These are phyloP conservation scores for Coniochaeta prunicola DNA, from an alignment of 2,329 filamentous ascomycete genomes.

Conservation along the genomic window DNA sequence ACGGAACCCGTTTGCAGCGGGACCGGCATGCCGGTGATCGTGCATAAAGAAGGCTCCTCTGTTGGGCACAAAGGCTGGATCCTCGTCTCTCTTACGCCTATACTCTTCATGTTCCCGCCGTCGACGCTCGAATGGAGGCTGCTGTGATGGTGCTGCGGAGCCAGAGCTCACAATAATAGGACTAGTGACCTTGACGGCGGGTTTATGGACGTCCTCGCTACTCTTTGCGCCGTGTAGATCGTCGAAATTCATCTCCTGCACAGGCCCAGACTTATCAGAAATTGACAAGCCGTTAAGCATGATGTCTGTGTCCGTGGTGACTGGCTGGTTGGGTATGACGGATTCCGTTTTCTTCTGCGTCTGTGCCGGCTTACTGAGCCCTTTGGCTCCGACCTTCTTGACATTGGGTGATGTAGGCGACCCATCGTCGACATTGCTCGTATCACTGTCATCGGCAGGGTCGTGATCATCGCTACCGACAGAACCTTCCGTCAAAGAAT, in stretches of 20 bases:
- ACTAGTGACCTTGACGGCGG: constrained; percentile 33
- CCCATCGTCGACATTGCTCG: constrained; percentile 52
- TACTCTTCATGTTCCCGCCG: constrained; percentile 88
- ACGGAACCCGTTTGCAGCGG: constrained; percentile 69
- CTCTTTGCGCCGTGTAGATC: constrained; percentile 21
- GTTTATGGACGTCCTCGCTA: constrained; percentile 9
- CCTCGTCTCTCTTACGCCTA: constrained; percentile 76
- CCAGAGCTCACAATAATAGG: constrained; percentile 50
- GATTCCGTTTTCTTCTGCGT: constrained; percentile 13
- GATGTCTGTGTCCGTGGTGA: constrained; percentile 46
- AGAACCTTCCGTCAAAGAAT: constrained; percentile 59
- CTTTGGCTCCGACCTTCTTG: constrained; percentile 33
- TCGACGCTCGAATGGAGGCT: constrained; percentile 58
- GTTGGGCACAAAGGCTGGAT: constrained; percentile 91
- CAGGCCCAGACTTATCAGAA: constrained; percentile 30
- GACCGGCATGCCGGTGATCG: constrained; percentile 76
- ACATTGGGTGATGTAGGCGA: constrained; percentile 40
- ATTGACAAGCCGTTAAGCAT: constrained; percentile 50
- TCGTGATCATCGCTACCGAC: constrained; percentile 55
- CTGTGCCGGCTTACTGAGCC: constrained; percentile 25
- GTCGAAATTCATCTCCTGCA: constrained; percentile 40
- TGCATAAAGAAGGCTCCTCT: constrained; percentile 96
- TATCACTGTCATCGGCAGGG: constrained; percentile 53
- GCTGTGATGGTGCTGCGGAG: constrained; percentile 32
- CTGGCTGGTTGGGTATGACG: constrained; percentile 27